Percentiles rank a stretch among this genome's conserved stretches.
These are phyloP conservation scores for Dipodascus albidus DNA, from an alignment of 805 yeast genomes.

Conservation along the genomic window DNA sequence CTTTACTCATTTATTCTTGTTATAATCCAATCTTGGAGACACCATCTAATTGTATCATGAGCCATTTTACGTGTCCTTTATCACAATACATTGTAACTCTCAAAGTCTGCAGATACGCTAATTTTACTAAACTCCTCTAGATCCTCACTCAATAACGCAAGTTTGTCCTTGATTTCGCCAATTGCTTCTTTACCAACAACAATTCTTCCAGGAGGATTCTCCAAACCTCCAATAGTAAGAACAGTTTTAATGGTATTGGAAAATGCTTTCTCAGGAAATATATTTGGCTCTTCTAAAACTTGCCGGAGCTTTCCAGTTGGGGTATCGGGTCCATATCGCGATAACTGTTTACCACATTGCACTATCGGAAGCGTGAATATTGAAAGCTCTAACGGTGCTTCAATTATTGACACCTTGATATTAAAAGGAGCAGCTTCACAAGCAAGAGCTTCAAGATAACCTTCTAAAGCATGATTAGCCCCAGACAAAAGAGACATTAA, in stretches of 20 bases:
- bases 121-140: slow-evolving; percentile 18
- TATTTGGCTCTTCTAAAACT: slow-evolving; percentile 10
- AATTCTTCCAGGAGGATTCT: slow-evolving; percentile 23
- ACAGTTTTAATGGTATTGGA: slow-evolving; percentile 16
- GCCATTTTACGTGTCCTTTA: neutral
- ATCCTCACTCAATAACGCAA: slow-evolving; percentile 21
- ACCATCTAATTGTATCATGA: too few relatives aligned
- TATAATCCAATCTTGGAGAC: too few relatives aligned
- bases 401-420: slow-evolving; percentile 21
- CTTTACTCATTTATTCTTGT: too few relatives aligned
- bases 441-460: slow-evolving; percentile 24
- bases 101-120: slow-evolving; percentile 1
- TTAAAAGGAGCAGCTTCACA: slow-evolving; percentile 19
- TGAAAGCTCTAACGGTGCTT: slow-evolving; percentile 19
- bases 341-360: slow-evolving; percentile 8
- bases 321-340: slow-evolving; percentile 10
- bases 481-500: slow-evolving; percentile 17
- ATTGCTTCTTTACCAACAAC: slow-evolving; percentile 22
- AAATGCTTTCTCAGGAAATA: slow-evolving; percentile 16
- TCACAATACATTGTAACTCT: neutral
- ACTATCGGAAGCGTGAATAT: slow-evolving; percentile 12
- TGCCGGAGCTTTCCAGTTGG: slow-evolving; percentile 12
- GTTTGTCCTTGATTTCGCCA: slow-evolving; percentile 20
- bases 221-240: slow-evolving; percentile 21
- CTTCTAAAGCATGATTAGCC: slow-evolving; percentile 24